These are phyloP conservation scores for Macaranga tanarius DNA, from an alignment of 441 rosid species.

Conservation along the genomic window DNA sequence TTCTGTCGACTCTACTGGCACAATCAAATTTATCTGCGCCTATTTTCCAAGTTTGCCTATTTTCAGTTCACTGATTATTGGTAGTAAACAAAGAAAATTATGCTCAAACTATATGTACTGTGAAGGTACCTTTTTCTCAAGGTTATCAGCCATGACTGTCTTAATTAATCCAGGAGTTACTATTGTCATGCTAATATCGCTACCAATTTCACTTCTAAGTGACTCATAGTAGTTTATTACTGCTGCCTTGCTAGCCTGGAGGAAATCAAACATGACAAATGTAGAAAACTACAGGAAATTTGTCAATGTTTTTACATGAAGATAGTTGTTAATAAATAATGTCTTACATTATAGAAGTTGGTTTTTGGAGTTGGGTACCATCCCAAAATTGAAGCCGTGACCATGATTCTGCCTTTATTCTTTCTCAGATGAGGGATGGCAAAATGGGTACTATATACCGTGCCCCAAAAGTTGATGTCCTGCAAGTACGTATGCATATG, in stretches of 20 bases:
- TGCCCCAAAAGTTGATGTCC: slow-evolving; percentile 50
- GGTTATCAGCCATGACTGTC: slow-evolving; percentile 35
- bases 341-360: slow-evolving; percentile 33
- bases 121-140: neutral
- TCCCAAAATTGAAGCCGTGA: slow-evolving; percentile 29
- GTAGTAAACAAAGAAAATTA: too few species aligned
- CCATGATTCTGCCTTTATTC: slow-evolving; percentile 42
- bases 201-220: slow-evolving; percentile 43
- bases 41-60: neutral
- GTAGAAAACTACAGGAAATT: too few species aligned
- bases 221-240: slow-evolving; percentile 45
- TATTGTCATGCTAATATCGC: slow-evolving; percentile 46
- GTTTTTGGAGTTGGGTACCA: slow-evolving; percentile 32
- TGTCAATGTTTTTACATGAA: too few species aligned
- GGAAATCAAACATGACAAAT: neutral
- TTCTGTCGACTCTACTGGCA: slow-evolving; percentile 31
- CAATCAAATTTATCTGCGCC: neutral
- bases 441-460: slow-evolving; percentile 29
- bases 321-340: too few species aligned
- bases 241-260: slow-evolving; percentile 63
- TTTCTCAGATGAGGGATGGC: slow-evolving; percentile 38
- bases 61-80: too few species aligned
- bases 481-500: slow-evolving; percentile 2
- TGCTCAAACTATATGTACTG: too few species aligned
- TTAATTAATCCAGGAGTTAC: slow-evolving; percentile 43